Evolutionary conservation across 2,329 filamentous ascomycete species (phyloP), one percentile per base, ranked within the genome.

Genomic region (Cryphonectria carpinicola): DNA sequence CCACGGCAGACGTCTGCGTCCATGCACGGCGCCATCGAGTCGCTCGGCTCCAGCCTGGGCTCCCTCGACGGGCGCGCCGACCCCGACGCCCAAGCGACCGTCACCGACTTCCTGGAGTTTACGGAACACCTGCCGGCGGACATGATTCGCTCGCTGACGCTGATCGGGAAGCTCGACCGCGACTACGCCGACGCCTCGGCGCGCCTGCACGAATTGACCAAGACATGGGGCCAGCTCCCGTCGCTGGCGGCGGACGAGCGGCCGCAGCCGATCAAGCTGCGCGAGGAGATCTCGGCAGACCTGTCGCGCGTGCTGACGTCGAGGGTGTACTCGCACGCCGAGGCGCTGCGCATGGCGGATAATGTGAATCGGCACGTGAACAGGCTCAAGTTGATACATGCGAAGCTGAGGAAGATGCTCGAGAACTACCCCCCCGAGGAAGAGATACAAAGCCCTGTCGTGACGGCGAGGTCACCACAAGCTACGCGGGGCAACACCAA

Each of bases 61-160:
- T 79, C 84, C 1, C 82, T 88, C 72, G 82, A 83, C 70, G 81
- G 86, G 77, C 86, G 87, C 74, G 84, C 85, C 67, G 89, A 92
- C 73, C 89, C 89, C 7, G 90, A 92, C 81, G 88, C 88, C 37
- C 89, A 91, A 75, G 89, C 90, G 8, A 91, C 89, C n/a, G 86
- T 91, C 25, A 90, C 88, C 71, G 89, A 92, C 79, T 92, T 91
- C 77, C 86, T 92, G 78, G 89, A 92, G 77, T 90, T 89, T 74
- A 91, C 89, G 75, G 90, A 92, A 78, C 90, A 92, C 79, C 85
- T 92, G 1, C 89, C 90, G 14, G 88, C 89, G 66, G 90, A 92
- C 77, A 86, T 92, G 76, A 83, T 86, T 73, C 88, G 90, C 70
- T 92, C 90, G 35, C 81, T 92, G 61, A 90, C 88, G 4, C 82